Conservation (phyloP, 495 filamentous ascomycete genomes). For the Peziza echinospora region DNA sequence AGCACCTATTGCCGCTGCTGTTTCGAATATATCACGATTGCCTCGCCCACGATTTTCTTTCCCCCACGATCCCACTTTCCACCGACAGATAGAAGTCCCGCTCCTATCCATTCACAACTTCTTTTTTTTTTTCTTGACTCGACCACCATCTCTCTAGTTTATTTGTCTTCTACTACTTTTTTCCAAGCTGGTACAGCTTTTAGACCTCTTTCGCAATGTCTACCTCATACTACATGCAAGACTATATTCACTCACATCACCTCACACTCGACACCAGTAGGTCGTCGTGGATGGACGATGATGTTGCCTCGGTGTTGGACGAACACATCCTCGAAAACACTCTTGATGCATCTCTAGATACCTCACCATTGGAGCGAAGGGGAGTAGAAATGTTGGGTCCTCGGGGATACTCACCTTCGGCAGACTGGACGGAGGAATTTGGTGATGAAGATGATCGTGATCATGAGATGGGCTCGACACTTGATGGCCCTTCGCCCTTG, state of each 20-base stretch:
- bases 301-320: conserved; percentile 57
- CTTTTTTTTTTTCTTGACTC: no score
- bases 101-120: neutral
- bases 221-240: conserved; percentile 19
- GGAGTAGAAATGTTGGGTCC: conserved; percentile 50
- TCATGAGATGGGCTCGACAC: conserved; percentile 26
- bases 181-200: conserved; percentile 8
- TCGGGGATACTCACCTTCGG: conserved; percentile 40
- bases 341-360: conserved; percentile 44
- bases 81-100: neutral
- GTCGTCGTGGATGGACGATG: conserved; percentile 42
- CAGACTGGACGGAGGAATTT: conserved; percentile 34
- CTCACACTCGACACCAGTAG: conserved; percentile 18
- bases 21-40: no score
- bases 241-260: conserved; percentile 13
- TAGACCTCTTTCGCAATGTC: conserved; percentile 14
- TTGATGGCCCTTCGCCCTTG: conserved; percentile 26
- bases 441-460: conserved; percentile 33
- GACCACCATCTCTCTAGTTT: no score
- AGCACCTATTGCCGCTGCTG: neutral
- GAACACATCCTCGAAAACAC: conserved; percentile 58
- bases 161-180: conserved; percentile 11
- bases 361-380: conserved; percentile 43
- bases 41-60: no score
- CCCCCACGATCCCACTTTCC: neutral